Conservation (phyloP, 2,329 filamentous ascomycete genomes). For the Clonostachys rosea region DNA sequence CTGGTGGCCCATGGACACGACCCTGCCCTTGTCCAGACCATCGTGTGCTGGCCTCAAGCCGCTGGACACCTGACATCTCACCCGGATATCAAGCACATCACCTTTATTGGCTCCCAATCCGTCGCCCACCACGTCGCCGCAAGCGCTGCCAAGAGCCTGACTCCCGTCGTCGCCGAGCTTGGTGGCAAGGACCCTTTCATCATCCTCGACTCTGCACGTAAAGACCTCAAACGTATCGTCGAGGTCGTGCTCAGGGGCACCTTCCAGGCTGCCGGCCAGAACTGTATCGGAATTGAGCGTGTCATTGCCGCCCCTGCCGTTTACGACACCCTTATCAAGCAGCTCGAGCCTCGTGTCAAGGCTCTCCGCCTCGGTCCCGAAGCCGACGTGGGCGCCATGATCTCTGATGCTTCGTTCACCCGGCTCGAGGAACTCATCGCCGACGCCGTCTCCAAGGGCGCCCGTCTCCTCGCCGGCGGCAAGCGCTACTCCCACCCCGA, state of each 20-base stretch:
- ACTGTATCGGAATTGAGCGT: conserved; percentile 95
- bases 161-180: conserved; percentile 82
- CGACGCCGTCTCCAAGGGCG: conserved; percentile 75
- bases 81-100: conserved; percentile 78
- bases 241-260: conserved; percentile 86
- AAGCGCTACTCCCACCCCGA: conserved; percentile 65
- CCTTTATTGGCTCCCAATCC: conserved; percentile 82
- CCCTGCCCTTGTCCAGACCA: conserved; percentile 73
- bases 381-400: conserved; percentile 84
- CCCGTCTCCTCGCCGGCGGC: conserved; percentile 77
- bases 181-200: conserved; percentile 94
- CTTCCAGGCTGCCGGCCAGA: conserved; percentile 94
- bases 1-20: conserved; percentile 79
- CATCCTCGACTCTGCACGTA: conserved; percentile 70
- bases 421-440: conserved; percentile 72
- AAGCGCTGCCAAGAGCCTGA: conserved; percentile 81
- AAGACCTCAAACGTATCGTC: conserved; percentile 65
- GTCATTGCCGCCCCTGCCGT: conserved; percentile 75
- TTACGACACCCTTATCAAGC: conserved; percentile 67
- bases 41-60: conserved; percentile 83
- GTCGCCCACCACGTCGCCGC: conserved; percentile 86
- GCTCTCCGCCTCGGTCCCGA: conserved; percentile 71
- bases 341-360: conserved; percentile 69
- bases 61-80: conserved; percentile 83
- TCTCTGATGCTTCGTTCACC: conserved; percentile 72